phyloP scores from a whole-genome alignment of 1,139 yeast genomes.

The Magnusiomyces paraingens region DNA sequence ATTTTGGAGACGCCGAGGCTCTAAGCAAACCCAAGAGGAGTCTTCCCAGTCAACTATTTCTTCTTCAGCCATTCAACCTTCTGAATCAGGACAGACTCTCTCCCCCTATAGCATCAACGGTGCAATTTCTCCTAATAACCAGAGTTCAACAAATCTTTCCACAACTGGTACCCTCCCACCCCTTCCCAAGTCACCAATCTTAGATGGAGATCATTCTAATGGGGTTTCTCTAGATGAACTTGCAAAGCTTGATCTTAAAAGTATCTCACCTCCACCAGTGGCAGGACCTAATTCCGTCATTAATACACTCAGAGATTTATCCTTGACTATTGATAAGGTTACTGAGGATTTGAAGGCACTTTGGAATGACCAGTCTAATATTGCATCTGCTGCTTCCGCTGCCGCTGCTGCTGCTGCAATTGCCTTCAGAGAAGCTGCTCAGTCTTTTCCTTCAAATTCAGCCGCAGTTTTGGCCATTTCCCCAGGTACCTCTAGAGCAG shows the following conservation, averaged over 20 bases:
- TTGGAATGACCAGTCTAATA: not conserved
- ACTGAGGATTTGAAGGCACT: not conserved
- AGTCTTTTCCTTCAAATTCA: not conserved
- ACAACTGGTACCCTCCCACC: not conserved
- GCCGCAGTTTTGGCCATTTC: not conserved
- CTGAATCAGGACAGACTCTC: not conserved
- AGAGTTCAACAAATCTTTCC: too few relatives aligned
- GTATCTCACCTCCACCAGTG: not conserved
- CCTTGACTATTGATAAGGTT: constrained; percentile 1
- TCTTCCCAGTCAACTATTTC: not conserved
- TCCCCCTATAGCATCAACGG: not conserved
- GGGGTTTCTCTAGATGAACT: not conserved
- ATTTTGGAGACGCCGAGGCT: constrained; percentile 19
- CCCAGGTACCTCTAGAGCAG: not conserved
- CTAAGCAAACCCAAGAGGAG: not conserved
- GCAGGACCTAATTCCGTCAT: not conserved
- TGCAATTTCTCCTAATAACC: not conserved
- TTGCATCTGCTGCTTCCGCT: not conserved
- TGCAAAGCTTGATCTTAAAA: not conserved
- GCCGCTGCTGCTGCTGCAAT: constrained; percentile 6
- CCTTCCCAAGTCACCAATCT: not conserved
- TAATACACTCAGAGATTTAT: not conserved
- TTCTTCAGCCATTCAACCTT: not conserved
- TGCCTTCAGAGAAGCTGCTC: constrained; percentile 9
- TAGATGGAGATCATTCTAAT: not conserved